phyloP scores from a whole-genome alignment of 1,284 basidiomycete genomes.

The Austroboletus sp. region DNA sequence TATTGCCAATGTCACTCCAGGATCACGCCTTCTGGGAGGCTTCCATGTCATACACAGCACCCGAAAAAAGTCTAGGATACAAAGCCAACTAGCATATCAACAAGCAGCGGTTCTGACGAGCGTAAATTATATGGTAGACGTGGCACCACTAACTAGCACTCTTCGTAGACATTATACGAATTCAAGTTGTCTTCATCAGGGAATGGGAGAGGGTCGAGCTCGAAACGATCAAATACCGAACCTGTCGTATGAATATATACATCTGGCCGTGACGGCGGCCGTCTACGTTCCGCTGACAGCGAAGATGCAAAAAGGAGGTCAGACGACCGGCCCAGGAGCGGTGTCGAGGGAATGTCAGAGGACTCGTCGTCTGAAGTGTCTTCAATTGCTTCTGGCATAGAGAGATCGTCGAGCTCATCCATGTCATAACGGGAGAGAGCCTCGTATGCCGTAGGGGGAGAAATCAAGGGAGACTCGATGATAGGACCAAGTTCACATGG shows the following conservation, averaged over 20 bases:
- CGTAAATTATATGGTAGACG: conserved; percentile 31
- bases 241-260: conserved; percentile 57
- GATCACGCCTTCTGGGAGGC: conserved; percentile 11
- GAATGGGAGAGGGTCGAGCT: conserved; percentile 63
- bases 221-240: conserved; percentile 55
- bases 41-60: not conserved
- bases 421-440: conserved; percentile 55
- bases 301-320: conserved; percentile 42
- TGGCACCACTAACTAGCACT: conserved; percentile 58
- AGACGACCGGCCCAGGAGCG: conserved; percentile 48
- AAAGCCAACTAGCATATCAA: conserved; percentile 27
- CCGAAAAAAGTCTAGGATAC: conserved; percentile 19
- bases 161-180: conserved; percentile 49
- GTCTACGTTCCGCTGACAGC: conserved; percentile 46
- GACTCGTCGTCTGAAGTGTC: conserved; percentile 72
- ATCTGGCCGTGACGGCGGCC: conserved; percentile 42
- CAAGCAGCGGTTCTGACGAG: conserved; percentile 18
- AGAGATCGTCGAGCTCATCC: conserved; percentile 58
- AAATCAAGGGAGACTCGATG: conserved; percentile 39
- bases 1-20: conserved; percentile 16
- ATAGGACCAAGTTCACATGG: conserved; percentile 39
- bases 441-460: conserved; percentile 41
- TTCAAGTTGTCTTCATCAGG: conserved; percentile 42
- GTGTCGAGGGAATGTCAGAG: conserved; percentile 61
- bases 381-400: conserved; percentile 72